A percentile compares a stretch with the other conserved stretches of the same genome.
These are phyloP conservation scores for Aegilops bicornis DNA, from an alignment of 176 grass and related monocot species.

Conservation along the genomic window DNA sequence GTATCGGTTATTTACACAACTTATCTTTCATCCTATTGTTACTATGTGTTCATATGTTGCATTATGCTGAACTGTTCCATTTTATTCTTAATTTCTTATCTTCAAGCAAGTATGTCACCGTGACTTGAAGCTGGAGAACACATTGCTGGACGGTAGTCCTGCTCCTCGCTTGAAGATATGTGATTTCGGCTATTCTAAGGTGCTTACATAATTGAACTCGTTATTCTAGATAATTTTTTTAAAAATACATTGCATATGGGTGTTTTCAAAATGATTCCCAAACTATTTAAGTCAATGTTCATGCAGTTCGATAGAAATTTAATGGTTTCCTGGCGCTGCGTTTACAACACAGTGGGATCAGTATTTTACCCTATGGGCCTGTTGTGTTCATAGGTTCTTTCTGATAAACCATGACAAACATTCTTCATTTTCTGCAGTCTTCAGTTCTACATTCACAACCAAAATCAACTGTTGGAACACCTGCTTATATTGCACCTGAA, in stretches of 20 bases:
- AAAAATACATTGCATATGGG: background rate
- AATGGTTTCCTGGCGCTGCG: background rate
- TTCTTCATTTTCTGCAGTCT: slow-evolving; percentile 55
- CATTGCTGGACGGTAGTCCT: slow-evolving; percentile 79
- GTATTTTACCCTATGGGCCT: background rate
- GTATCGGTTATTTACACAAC: slow-evolving; percentile 49
- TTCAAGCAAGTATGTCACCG: slow-evolving; percentile 99
- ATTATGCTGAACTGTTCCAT: slow-evolving; percentile 20
- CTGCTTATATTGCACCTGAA: slow-evolving; percentile 87
- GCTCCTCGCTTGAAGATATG: slow-evolving; percentile 98
- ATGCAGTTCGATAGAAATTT: background rate
- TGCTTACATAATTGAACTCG: slow-evolving; percentile 23
- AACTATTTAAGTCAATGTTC: background rate
- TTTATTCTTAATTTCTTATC: slow-evolving; percentile 38
- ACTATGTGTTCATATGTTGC: slow-evolving; percentile 8
- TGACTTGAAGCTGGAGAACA: slow-evolving; percentile 97
- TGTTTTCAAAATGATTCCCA: slow-evolving; percentile 14
- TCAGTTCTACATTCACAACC: slow-evolving; percentile 83
- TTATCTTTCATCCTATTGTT: slow-evolving; percentile 24
- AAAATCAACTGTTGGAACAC: slow-evolving; percentile 84
- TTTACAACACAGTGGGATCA: slow-evolving; percentile 6
- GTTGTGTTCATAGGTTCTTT: background rate
- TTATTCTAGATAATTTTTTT: background rate
- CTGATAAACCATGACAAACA: background rate
- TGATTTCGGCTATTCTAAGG: slow-evolving; percentile 98